phyloP scores from a whole-genome alignment of 2,329 filamentous ascomycete species.

The Endoconidiophora laricicola region DNA sequence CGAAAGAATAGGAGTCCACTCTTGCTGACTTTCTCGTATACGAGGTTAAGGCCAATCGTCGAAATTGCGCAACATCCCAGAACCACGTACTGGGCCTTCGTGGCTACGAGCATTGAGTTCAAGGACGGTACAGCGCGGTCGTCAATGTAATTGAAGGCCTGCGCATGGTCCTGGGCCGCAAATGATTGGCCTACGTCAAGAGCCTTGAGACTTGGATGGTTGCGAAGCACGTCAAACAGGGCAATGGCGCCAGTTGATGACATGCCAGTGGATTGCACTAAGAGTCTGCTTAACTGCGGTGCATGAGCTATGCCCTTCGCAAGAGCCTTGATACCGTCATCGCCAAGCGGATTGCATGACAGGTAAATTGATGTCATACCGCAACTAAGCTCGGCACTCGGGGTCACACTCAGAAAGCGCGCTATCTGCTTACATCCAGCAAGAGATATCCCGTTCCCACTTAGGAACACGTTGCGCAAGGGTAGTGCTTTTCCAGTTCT shows the following conservation, averaged over 20 bases:
- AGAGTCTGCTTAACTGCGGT: constrained; percentile 21
- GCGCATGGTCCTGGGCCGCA: constrained; percentile 28
- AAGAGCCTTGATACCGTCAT: constrained; percentile 19
- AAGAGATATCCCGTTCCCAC: constrained; percentile 21
- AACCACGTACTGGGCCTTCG: constrained; percentile 25
- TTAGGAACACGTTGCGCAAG: constrained; percentile 23
- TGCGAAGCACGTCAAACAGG: constrained; percentile 22
- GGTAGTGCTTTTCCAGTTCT: constrained; percentile 18
- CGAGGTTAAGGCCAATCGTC: constrained; percentile 18
- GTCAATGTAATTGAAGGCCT: constrained; percentile 31
- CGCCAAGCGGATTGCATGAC: constrained; percentile 23
- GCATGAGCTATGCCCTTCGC: constrained; percentile 20
- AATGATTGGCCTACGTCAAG: constrained; percentile 31
- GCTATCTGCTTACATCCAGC: constrained; percentile 19
- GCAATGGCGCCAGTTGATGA: constrained; percentile 23
- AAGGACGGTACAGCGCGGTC: constrained; percentile 22
- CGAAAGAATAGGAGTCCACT: constrained; percentile 23
- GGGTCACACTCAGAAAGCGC: constrained; percentile 19
- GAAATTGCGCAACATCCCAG: constrained; percentile 24
- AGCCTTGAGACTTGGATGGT: constrained; percentile 21
- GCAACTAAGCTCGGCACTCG: constrained; percentile 4
- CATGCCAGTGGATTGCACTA: constrained; percentile 28
- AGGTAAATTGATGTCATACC: constrained; percentile 22
- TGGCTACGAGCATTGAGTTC: constrained; percentile 19
- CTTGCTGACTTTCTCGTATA: constrained; percentile 18